These are phyloP conservation scores for Sphaerulina populicola DNA, from an alignment of 2,329 filamentous ascomycete species.

Conservation along the genomic window DNA sequence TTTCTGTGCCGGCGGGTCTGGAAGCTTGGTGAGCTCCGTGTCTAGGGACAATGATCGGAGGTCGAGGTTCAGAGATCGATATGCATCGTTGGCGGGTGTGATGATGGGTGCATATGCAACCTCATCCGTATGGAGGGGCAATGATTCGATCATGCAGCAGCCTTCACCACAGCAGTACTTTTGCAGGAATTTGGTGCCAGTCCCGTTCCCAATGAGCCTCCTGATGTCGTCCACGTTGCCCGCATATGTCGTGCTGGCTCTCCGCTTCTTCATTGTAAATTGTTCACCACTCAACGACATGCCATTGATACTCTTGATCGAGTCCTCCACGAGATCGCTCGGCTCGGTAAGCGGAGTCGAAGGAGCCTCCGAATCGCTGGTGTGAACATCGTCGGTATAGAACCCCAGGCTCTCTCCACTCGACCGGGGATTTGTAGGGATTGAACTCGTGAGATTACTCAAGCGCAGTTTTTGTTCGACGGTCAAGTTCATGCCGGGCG, in stretches of 20 bases:
- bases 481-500: slow-evolving; percentile 18
- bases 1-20: slow-evolving; percentile 65
- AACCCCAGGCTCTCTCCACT: slow-evolving; percentile 27
- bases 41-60: slow-evolving; percentile 64
- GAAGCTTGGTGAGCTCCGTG: slow-evolving; percentile 61
- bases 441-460: slow-evolving; percentile 21
- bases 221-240: slow-evolving; percentile 50
- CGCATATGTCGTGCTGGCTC: slow-evolving; percentile 37
- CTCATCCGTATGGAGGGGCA: slow-evolving; percentile 42
- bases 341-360: slow-evolving; percentile 39
- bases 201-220: slow-evolving; percentile 49
- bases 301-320: slow-evolving; percentile 14
- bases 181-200: slow-evolving; percentile 52
- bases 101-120: slow-evolving; percentile 42
- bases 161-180: slow-evolving; percentile 58
- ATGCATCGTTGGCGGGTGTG: slow-evolving; percentile 74
- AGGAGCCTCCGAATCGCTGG: slow-evolving; percentile 24
- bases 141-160: slow-evolving; percentile 53
- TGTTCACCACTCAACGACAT: slow-evolving; percentile 12
- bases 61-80: slow-evolving; percentile 66
- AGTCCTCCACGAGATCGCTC: slow-evolving; percentile 17
- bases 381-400: slow-evolving; percentile 16
- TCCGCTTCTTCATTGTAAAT: slow-evolving; percentile 23
- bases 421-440: slow-evolving; percentile 21
- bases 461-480: slow-evolving; percentile 21